Conservation (phyloP, 768 basidiomycete genomes). For the Rhodotorula toruloides region DNA sequence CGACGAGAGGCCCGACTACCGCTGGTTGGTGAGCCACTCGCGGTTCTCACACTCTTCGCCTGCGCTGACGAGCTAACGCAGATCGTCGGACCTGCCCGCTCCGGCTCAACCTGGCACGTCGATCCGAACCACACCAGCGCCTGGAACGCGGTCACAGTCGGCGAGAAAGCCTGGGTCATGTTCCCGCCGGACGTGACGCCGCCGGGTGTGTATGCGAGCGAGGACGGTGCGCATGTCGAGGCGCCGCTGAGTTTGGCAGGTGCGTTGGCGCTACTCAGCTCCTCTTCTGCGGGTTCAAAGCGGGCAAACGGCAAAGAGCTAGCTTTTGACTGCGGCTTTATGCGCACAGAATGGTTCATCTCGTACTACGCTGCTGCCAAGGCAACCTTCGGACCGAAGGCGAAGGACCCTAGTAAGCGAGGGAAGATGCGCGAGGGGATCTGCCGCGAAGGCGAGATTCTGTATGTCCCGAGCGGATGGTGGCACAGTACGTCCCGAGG, state of each 20-base stretch:
- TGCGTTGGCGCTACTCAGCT: slow-evolving; percentile 3
- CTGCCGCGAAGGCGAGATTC: slow-evolving; percentile 41
- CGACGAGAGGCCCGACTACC: slow-evolving; percentile 41
- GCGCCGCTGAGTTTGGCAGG: slow-evolving; percentile 32
- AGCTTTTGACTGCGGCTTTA: no score
- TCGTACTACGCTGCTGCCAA: no score
- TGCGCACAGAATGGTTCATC: no score
- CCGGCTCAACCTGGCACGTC: slow-evolving; percentile 43
- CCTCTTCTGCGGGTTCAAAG: no score
- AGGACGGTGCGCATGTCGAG: slow-evolving; percentile 31
- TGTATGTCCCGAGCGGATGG: slow-evolving; percentile 44
- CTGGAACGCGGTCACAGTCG: slow-evolving; percentile 41
- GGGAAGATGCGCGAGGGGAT: slow-evolving; percentile 43
- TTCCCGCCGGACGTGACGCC: slow-evolving; percentile 42
- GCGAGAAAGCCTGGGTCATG: slow-evolving; percentile 42
- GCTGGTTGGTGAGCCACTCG: slow-evolving; percentile 41
- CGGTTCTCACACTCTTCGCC: not conserved
- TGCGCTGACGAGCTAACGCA: not conserved
- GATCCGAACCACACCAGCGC: slow-evolving; percentile 39
- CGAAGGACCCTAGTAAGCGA: slow-evolving; percentile 31
- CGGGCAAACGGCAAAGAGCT: no score
- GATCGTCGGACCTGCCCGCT: slow-evolving; percentile 42
- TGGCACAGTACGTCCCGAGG: slow-evolving; percentile 40
- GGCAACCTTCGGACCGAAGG: slow-evolving; percentile 38
- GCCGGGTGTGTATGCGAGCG: slow-evolving; percentile 42